Evolutionary conservation across 1,139 yeast genomes (phyloP).

Genomic region (Saccharomyces hybrid): DNA sequence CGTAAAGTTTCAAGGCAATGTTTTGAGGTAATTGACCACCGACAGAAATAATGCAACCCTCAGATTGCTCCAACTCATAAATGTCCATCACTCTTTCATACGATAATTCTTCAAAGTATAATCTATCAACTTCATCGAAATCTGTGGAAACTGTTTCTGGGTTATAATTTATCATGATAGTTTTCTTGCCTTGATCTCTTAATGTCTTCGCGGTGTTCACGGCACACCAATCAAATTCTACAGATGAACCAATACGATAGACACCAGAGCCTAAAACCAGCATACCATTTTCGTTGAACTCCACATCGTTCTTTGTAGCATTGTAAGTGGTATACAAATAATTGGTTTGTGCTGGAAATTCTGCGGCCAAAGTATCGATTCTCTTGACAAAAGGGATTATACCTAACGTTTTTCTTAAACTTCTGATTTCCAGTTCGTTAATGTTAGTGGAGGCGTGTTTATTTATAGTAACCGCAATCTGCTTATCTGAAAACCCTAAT

Average conservation of each 20-base stretch:
- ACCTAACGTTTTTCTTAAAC: slow-evolving; percentile 65
- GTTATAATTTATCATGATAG: slow-evolving; percentile 94
- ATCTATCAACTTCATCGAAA: slow-evolving; percentile 94
- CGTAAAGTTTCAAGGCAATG: slow-evolving; percentile 79
- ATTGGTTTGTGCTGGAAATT: slow-evolving; percentile 95
- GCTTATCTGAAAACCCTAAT: slow-evolving; percentile 91
- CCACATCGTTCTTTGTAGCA: slow-evolving; percentile 78
- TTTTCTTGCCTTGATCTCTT: slow-evolving; percentile 77
- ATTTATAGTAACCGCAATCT: slow-evolving; percentile 70
- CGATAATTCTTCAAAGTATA: slow-evolving; percentile 90
- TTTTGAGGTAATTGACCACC: slow-evolving; percentile 98
- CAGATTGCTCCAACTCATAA: slow-evolving; percentile 81
- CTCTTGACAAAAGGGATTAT: slow-evolving; percentile 91
- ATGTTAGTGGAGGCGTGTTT: slow-evolving; percentile 28
- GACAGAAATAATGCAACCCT: slow-evolving; percentile 90
- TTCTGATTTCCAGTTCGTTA: slow-evolving; percentile 72
- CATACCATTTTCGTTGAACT: slow-evolving; percentile 82
- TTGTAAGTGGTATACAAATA: slow-evolving; percentile 94
- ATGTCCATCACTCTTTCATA: slow-evolving; percentile 96
- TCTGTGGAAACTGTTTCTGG: slow-evolving; percentile 98
- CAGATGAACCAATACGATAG: slow-evolving; percentile 96
- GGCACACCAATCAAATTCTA: slow-evolving; percentile 99
- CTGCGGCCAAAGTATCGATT: slow-evolving; percentile 96
- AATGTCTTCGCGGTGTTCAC: slow-evolving; percentile 93
- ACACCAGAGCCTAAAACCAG: slow-evolving; percentile 97